Conservation (phyloP, 257 asterid genomes). For the Primulina huaijiensis region DNA sequence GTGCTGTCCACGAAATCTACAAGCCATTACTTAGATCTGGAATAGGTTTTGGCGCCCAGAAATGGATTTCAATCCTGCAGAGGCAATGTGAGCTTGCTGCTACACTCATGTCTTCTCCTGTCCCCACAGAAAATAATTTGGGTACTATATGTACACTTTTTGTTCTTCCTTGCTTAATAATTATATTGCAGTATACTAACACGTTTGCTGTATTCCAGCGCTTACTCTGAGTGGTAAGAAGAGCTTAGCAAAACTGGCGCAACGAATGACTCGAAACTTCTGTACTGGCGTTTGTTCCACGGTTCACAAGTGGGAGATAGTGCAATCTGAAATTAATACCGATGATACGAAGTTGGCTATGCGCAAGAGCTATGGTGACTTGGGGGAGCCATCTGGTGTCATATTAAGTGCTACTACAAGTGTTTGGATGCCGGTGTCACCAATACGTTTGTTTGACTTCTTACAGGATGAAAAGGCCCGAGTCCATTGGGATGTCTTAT, state of each 20-base stretch:
- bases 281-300: conserved; percentile 65
- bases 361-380: conserved; percentile 53
- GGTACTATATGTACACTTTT: conserved; percentile 35
- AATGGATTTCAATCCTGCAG: conserved; percentile 69
- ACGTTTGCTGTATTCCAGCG: conserved; percentile 32
- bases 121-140: conserved; percentile 44
- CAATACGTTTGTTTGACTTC: conserved; percentile 50
- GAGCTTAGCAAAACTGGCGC: conserved; percentile 65
- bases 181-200: conserved; percentile 11
- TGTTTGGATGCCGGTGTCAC: conserved; percentile 66
- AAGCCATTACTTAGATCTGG: conserved; percentile 74
- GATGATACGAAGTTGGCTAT: conserved; percentile 57
- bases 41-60: conserved; percentile 72
- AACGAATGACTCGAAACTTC: conserved; percentile 69
- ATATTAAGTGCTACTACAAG: conserved; percentile 74
- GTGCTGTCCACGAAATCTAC: conserved; percentile 44
- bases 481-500: conserved; percentile 71
- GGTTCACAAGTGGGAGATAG: conserved; percentile 62
- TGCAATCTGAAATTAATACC: conserved; percentile 38
- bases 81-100: conserved; percentile 60
- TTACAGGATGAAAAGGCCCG: conserved; percentile 56
- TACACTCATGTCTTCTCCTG: conserved; percentile 40
- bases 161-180: not conserved
- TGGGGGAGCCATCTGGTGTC: conserved; percentile 74
- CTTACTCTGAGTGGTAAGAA: conserved; percentile 47